Evolutionary conservation across 371 early-diverging fungal genomes (phyloP).

Genomic region (Amoeboradix gromovi): DNA sequence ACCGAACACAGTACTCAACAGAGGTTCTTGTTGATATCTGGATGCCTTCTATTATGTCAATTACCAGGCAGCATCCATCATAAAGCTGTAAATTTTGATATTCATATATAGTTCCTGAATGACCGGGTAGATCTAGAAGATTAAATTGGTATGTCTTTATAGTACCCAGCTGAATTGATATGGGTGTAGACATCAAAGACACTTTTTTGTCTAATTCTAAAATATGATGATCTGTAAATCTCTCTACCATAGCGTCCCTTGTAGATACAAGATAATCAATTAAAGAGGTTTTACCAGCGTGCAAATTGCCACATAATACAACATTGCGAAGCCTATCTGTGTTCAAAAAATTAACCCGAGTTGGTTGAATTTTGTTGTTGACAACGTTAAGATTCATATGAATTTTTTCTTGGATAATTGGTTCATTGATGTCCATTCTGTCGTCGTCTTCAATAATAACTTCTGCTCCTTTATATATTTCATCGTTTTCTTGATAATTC

Average conservation of each 20-base stretch:
- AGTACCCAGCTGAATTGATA: neutral
- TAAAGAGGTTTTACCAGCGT: constrained; percentile 83
- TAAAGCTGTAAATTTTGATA: constrained; percentile 33
- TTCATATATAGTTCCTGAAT: constrained; percentile 1
- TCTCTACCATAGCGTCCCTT: constrained; percentile 13
- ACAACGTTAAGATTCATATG: neutral
- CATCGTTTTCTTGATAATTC: neutral
- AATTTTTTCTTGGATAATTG: neutral
- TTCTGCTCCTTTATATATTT: neutral
- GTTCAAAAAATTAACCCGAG: neutral
- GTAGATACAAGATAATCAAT: constrained; percentile 65
- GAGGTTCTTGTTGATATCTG: constrained; percentile 1
- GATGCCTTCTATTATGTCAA: constrained; percentile 86
- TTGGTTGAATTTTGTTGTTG: neutral
- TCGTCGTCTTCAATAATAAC: neutral
- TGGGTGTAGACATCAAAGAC: constrained; percentile 20
- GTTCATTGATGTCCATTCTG: neutral
- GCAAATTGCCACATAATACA: constrained; percentile 41
- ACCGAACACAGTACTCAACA: neutral
- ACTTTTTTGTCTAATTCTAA: constrained; percentile 3
- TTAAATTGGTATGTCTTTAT: constrained; percentile 13
- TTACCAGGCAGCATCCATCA: constrained; percentile 77
- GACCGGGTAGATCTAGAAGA: constrained; percentile 68
- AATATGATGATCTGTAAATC: neutral
- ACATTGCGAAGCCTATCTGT: neutral